Percentiles rank a stretch among this genome's conserved stretches.
Conservation (phyloP, 768 basidiomycete genomes). For the Floccularia luteovirens region DNA sequence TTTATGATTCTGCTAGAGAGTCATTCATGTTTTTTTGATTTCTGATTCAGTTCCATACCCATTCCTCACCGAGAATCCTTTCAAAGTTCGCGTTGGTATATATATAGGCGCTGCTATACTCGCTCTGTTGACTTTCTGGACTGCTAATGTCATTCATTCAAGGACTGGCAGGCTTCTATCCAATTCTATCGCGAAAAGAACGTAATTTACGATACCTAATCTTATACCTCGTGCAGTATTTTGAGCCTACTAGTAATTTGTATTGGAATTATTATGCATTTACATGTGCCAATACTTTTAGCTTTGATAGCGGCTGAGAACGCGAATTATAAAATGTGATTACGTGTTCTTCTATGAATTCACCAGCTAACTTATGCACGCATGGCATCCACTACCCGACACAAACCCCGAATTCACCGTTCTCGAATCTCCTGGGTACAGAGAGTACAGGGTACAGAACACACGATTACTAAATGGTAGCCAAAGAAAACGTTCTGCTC, state of each 20-base stretch:
- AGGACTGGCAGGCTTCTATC: neutral
- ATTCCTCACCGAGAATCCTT: slow-evolving; percentile 59
- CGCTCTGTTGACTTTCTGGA: slow-evolving; percentile 47
- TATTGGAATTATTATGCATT: neutral
- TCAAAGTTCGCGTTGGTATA: slow-evolving; percentile 45
- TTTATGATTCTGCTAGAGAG: neutral
- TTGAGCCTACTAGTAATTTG: neutral
- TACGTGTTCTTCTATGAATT: neutral
- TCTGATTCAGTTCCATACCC: slow-evolving; percentile 66
- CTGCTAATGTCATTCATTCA: slow-evolving; percentile 51
- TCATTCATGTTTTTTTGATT: neutral
- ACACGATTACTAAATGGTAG: slow-evolving; percentile 35
- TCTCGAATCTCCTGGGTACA: slow-evolving; percentile 33
- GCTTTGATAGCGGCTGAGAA: neutral
- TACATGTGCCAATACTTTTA: neutral
- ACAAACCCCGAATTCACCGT: slow-evolving; percentile 46
- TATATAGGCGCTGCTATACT: slow-evolving; percentile 46
- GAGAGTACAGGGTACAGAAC: slow-evolving; percentile 57
- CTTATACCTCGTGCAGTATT: no score
- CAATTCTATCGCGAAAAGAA: no score
- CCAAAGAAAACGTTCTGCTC: no score
- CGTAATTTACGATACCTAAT: no score
- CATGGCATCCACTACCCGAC: slow-evolving; percentile 19
- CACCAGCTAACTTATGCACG: slow-evolving; percentile 10
- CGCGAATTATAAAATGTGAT: neutral